phyloP scores from a whole-genome alignment of 1,284 basidiomycete species.

The Microbotryomycetes sp. region DNA sequence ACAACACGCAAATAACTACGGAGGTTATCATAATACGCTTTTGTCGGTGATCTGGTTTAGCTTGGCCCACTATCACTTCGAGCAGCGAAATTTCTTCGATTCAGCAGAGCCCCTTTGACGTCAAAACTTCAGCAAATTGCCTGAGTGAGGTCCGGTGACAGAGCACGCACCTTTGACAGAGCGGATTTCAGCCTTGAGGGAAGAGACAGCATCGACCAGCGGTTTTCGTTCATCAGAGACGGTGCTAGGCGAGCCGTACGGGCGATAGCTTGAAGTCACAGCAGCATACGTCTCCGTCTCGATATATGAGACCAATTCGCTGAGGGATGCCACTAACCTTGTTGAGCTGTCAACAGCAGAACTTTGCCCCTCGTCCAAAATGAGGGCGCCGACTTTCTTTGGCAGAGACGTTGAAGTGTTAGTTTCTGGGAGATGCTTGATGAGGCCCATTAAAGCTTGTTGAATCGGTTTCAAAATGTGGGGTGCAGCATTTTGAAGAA shows the following conservation, averaged over 20 bases:
- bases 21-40: background rate
- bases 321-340: constrained; percentile 17
- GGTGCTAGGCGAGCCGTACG: background rate
- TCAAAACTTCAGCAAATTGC: background rate
- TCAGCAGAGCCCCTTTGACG: constrained; percentile 15
- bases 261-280: constrained; percentile 1
- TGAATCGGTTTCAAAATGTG: too few relatives aligned
- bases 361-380: too few relatives aligned
- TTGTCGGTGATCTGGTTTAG: too few relatives aligned
- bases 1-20: background rate
- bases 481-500: too few relatives aligned
- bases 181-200: constrained; percentile 22
- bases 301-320: constrained; percentile 23
- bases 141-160: too few relatives aligned
- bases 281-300: constrained; percentile 15
- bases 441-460: too few relatives aligned
- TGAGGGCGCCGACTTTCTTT: too few relatives aligned
- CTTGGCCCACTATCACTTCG: too few relatives aligned
- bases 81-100: constrained; percentile 24
- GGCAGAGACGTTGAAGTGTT: too few relatives aligned
- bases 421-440: too few relatives aligned
- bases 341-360: too few relatives aligned
- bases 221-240: constrained; percentile 6
- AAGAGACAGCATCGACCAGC: constrained; percentile 8
- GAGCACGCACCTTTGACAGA: constrained; percentile 21